These are phyloP conservation scores for Cercospora nicotianae DNA, from an alignment of 2,329 filamentous ascomycete genomes.

Conservation along the genomic window DNA sequence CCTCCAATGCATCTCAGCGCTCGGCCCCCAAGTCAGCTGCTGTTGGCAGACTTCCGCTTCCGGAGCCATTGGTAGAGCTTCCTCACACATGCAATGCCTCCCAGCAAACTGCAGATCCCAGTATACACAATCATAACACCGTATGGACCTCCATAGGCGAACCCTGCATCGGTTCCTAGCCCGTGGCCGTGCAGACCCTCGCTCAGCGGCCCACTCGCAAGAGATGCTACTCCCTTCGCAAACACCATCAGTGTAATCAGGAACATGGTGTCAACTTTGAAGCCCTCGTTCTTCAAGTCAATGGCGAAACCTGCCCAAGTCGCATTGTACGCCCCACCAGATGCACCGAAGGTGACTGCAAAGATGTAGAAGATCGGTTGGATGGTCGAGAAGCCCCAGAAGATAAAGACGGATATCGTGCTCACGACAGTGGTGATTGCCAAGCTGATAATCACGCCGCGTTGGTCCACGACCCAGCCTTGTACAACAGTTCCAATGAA, in stretches of 20 bases:
- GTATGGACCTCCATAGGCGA: not conserved
- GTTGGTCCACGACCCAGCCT: conserved; percentile 43
- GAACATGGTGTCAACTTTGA: conserved; percentile 32
- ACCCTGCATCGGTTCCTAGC: not conserved
- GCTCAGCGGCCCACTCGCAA: conserved; percentile 54
- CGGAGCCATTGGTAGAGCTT: not conserved
- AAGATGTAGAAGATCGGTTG: conserved; percentile 41
- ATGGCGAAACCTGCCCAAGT: not conserved
- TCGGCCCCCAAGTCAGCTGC: not conserved
- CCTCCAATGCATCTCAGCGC: not conserved
- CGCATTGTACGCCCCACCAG: not conserved
- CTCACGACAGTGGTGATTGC: conserved; percentile 41
- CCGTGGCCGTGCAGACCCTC: conserved; percentile 32
- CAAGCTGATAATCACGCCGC: conserved; percentile 43
- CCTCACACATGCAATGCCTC: not conserved
- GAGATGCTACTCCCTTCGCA: conserved; percentile 52
- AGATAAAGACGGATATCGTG: conserved; percentile 42
- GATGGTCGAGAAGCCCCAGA: conserved; percentile 50
- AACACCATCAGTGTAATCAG: conserved; percentile 50
- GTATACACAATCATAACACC: not conserved
- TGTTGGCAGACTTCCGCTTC: not conserved
- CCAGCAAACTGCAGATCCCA: not conserved
- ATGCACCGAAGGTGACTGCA: not conserved
- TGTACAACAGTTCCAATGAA: conserved; percentile 42
- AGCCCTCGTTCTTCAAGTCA: not conserved